These are phyloP conservation scores for Dispira parvispora DNA, from an alignment of 192 early-diverging fungal genomes.

Conservation along the genomic window DNA sequence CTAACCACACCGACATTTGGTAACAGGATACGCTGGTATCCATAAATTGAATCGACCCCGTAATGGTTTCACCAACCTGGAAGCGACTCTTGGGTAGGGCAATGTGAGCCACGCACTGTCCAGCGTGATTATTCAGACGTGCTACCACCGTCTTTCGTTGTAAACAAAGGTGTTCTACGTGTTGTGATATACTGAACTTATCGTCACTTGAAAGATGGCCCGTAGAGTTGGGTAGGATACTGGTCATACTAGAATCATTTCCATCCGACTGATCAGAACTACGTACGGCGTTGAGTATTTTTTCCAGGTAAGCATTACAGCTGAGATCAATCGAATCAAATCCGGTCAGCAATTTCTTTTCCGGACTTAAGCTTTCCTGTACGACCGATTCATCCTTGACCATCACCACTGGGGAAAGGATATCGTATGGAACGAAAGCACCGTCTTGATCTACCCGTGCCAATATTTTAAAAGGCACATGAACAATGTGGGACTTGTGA, in stretches of 20 bases:
- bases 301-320: not conserved
- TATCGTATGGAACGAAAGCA: too few relatives aligned
- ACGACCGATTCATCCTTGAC: not conserved
- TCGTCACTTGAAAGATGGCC: not conserved
- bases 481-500: not conserved
- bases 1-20: conserved; percentile 7
- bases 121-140: not conserved
- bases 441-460: not conserved
- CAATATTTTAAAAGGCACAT: conserved; percentile 1
- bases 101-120: not conserved
- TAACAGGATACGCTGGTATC: not conserved
- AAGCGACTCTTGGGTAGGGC: not conserved
- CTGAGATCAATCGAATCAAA: not conserved
- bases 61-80: conserved; percentile 8
- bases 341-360: not conserved
- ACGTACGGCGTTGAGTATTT: not conserved
- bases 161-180: conserved; percentile 1
- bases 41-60: not conserved
- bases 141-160: not conserved
- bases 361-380: not conserved
- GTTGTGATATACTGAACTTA: not conserved
- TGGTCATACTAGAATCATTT: not conserved
- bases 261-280: too few relatives aligned
- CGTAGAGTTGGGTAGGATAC: not conserved
- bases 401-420: not conserved